Evolutionary conservation across 495 filamentous ascomycete genomes (phyloP), one percentile per base, ranked within the genome.

Genomic region (Hypoxylon lienhwacheense): DNA sequence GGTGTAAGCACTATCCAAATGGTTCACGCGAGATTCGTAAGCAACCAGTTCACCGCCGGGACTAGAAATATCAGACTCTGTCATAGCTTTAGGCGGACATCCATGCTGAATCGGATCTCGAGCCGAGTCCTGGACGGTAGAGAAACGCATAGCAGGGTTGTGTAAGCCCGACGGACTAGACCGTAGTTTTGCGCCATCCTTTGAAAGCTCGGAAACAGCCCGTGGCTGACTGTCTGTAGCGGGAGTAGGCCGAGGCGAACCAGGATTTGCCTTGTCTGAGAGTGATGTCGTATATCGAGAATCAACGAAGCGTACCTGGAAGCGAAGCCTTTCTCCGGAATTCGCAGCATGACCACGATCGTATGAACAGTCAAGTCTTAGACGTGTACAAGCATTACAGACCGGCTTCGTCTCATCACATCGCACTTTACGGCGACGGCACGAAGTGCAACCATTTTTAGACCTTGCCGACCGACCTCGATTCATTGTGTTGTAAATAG

Each of bases 401-500:
- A 77, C 48, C 1, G 79, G 79, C 33, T 69, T 75, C 55, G 70
- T 67, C 65, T 81, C 79, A 43, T 78, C 79, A 53, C 79, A 81
- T 64, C 80, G 79, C 8, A 81, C 74, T 52, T 81, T 81, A 26
- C 78, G 73, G 51, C 77, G 76, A 35, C 77, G 76, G 61, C 78
- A 81, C 32, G 78, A 80, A 61, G 71, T 76, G 66, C 77, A 60
- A 7, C 56, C 56, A 7, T 42, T 60, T 50, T 60, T 60, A 20
- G 53, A 57, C 40, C 53, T 45, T 21, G 47, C 40, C 28, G 53
- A 46, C 26, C 53, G 53, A 40, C 22, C 45, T 45, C 53, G 53
- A 50, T 57, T 50, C 53, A 57, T 53, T 21, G n/a, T 45, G 29
- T 8, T 45, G 41, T 20, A 21, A 45, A 17, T 45, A 16, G 41